These are phyloP conservation scores for Penicillium coprophilum DNA, from an alignment of 495 filamentous ascomycete species.

Conservation along the genomic window DNA sequence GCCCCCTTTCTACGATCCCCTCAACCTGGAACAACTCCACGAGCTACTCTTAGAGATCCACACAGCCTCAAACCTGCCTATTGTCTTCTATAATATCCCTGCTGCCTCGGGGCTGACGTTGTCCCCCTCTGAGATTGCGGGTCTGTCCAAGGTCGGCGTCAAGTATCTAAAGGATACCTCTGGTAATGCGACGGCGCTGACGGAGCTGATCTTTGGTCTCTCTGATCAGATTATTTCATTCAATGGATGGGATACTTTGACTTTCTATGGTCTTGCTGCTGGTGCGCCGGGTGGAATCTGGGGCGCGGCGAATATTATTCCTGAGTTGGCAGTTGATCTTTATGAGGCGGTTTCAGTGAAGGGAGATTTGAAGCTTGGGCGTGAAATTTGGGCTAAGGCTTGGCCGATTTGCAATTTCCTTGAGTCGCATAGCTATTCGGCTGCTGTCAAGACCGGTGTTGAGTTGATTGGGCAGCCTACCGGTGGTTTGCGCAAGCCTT, in stretches of 20 bases:
- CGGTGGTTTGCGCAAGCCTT: constrained; percentile 37
- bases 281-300: constrained; percentile 33
- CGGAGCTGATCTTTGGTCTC: constrained; percentile 34
- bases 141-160: constrained; percentile 31
- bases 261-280: constrained; percentile 38
- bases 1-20: constrained; percentile 40
- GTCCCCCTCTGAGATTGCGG: constrained; percentile 29
- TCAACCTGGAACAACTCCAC: constrained; percentile 31
- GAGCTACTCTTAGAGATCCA: constrained; percentile 36
- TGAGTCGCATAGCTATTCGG: constrained; percentile 35
- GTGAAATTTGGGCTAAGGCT: constrained; percentile 36
- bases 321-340: constrained; percentile 36
- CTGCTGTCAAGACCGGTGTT: constrained; percentile 38
- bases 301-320: constrained; percentile 41
- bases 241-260: constrained; percentile 42
- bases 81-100: constrained; percentile 42
- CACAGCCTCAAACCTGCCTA: constrained; percentile 26
- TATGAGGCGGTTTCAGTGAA: constrained; percentile 35
- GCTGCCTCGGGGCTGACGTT: constrained; percentile 30
- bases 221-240: constrained; percentile 34
- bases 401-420: constrained; percentile 41
- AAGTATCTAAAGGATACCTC: constrained; percentile 42
- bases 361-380: constrained; percentile 30
- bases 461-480: constrained; percentile 35
- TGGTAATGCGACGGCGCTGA: constrained; percentile 37